Base-by-base conservation (phyloP, 352 stramenopile species). In the Globisporangium sylvaticum region DNA sequence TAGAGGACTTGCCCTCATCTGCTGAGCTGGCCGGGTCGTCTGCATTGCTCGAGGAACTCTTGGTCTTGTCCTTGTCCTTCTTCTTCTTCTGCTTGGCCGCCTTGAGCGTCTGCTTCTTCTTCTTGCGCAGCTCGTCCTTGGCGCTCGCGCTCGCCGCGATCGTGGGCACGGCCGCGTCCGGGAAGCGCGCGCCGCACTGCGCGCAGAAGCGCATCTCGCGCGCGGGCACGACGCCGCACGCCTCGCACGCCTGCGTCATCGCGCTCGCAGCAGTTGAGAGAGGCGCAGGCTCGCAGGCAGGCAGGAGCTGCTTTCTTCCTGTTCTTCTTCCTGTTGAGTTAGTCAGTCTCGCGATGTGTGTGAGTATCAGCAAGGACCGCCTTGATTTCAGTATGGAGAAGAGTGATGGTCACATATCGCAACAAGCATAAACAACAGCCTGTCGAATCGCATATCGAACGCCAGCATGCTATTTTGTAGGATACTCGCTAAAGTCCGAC, bases 141-240 rank as follows among this genome's bases (percentile, higher is more conserved):
- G 24, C 32, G 54, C 54, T 66, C 14, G 61, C 32, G 62, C 15
- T 37, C 34, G 62, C 59, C 15, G 31, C 52, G 60, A 24, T 62
- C 64, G 9, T 56, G 46, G n/a, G 7, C 69, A 59, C 27, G 52
- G 61, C 58, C 5, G 42, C 14, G 22, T 58, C 52, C 0, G 68
- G 37, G 37, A 79, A 74, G 48, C 59, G 74, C 42, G 66, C 69
- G 52, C 83, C 77, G 62, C 83, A 91, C 58, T 86, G 78, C n/a
- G 75, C 60, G 61, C 81, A 89, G 63, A 87, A 80, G 64, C 77
- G 78, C 67, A 70, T 76, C 67, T 65, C 78, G 15, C 57, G 48
- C 14, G 66, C 65, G 0, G 68, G 56, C 15, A 37, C 53, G n/a
- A 71, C 65, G 31, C 78, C 73, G 50, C 83, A 91, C 8, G 78